A percentile compares a stretch with the other conserved stretches of the same genome.
These are phyloP conservation scores for Fusarium sp. DNA, from an alignment of 2,329 filamentous ascomycete genomes.

Conservation along the genomic window DNA sequence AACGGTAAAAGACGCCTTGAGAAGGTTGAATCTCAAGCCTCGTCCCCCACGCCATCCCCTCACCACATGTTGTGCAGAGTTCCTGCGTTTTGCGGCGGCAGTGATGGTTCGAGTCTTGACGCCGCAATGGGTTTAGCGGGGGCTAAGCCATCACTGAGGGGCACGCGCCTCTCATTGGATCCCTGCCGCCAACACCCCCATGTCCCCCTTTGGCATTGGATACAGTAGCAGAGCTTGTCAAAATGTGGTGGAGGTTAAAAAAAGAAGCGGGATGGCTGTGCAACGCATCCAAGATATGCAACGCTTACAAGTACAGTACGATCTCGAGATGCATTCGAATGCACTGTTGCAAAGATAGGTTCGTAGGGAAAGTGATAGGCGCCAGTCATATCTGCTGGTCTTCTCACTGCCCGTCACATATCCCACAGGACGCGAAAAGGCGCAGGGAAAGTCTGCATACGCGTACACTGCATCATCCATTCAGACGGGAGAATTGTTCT, in stretches of 20 bases:
- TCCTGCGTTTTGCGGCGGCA: slow-evolving; percentile 43
- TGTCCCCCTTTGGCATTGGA: background rate
- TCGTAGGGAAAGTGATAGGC: slow-evolving; percentile 1
- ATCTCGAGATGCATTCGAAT: no score
- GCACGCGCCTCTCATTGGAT: slow-evolving; percentile 42
- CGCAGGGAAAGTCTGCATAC: no score
- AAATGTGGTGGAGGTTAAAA: slow-evolving; percentile 42
- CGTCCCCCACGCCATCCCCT: slow-evolving; percentile 28
- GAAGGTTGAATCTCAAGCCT: slow-evolving; percentile 40
- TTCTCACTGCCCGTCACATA: no score
- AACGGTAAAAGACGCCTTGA: slow-evolving; percentile 42
- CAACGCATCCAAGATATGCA: slow-evolving; percentile 29
- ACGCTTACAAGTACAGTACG: background rate
- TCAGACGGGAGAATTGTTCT: no score
- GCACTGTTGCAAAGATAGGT: background rate
- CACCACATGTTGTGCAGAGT: slow-evolving; percentile 45
- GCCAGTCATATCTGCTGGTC: background rate
- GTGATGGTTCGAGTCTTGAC: slow-evolving; percentile 37
- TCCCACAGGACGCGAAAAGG: no score
- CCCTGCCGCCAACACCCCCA: slow-evolving; percentile 29
- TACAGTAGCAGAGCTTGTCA: slow-evolving; percentile 22
- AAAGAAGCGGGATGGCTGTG: slow-evolving; percentile 51
- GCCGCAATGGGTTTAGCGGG: slow-evolving; percentile 41
- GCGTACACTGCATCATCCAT: slow-evolving; percentile 5
- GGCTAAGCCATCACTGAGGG: slow-evolving; percentile 41